These are phyloP conservation scores for Mycena epipterygia DNA, from an alignment of 768 basidiomycete genomes.

Conservation along the genomic window DNA sequence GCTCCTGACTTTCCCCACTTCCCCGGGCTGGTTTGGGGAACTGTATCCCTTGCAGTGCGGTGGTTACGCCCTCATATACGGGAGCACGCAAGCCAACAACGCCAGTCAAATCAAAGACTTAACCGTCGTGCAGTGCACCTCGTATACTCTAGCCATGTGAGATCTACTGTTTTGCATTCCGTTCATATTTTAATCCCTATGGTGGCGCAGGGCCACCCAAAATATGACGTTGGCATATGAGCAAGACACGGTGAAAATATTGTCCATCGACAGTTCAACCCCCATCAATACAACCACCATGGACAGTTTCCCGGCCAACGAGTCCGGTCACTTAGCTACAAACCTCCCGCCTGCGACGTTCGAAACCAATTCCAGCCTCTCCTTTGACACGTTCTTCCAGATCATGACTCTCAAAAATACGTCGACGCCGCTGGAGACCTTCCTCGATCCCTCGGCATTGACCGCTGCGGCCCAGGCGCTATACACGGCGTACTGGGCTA, in stretches of 20 bases:
- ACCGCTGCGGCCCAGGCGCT: conserved; percentile 11
- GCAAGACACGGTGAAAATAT: neutral
- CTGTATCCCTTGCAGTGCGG: neutral
- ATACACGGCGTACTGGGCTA: conserved; percentile 2
- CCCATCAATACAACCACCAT: neutral
- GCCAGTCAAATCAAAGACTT: neutral
- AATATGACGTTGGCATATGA: conserved; percentile 14
- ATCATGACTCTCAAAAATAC: conserved; percentile 16
- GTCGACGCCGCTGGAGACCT: conserved; percentile 13
- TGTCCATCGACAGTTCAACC: neutral
- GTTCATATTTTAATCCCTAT: neutral
- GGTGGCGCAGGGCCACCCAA: neutral
- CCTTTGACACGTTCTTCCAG: conserved; percentile 19
- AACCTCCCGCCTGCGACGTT: neutral
- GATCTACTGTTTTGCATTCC: neutral
- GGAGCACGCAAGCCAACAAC: conserved; percentile 1
- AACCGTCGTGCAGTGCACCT: conserved; percentile 11
- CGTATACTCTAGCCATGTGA: conserved; percentile 1
- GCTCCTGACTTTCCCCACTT: neutral
- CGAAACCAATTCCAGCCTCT: neutral
- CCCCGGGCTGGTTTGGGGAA: conserved; percentile 17
- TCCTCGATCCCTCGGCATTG: conserved; percentile 4
- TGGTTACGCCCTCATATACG: neutral
- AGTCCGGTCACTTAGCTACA: no score
- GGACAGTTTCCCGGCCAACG: neutral